A percentile compares a stretch with the other conserved stretches of the same genome.
phyloP scores from a whole-genome alignment of 805 yeast genomes.

The Saturnispora sekii region DNA sequence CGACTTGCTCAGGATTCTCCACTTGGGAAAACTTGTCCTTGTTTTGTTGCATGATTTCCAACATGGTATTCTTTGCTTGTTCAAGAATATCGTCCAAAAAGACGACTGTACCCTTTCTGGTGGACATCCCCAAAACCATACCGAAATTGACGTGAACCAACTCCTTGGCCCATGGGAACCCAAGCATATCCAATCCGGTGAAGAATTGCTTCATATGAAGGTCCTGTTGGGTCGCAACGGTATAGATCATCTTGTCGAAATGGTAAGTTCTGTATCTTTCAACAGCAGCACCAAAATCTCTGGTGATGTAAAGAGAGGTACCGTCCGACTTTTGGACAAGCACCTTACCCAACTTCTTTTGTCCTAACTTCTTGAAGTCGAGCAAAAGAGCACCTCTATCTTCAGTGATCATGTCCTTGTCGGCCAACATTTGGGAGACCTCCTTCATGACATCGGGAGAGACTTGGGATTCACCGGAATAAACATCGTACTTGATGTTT shows the following conservation, averaged over 20 bases:
- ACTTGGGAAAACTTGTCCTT: constrained; percentile 86
- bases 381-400: constrained; percentile 88
- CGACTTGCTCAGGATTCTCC: constrained; percentile 87
- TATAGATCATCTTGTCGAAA: constrained; percentile 94
- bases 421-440: constrained; percentile 53
- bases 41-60: constrained; percentile 90
- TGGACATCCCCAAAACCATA: constrained; percentile 97
- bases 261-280: constrained; percentile 76
- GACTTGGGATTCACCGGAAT: constrained; percentile 96
- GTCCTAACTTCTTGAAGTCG: constrained; percentile 66
- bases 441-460: constrained; percentile 58
- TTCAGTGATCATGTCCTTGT: constrained; percentile 63
- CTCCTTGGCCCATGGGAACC: constrained; percentile 70
- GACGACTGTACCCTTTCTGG: constrained; percentile 98
- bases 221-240: constrained; percentile 94
- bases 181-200: constrained; percentile 87
- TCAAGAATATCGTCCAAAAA: constrained; percentile 89
- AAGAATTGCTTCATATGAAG: constrained; percentile 89
- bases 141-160: constrained; percentile 88
- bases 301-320: constrained; percentile 83
- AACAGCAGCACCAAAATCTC: constrained; percentile 95
- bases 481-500: constrained; percentile 78
- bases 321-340: constrained; percentile 93
- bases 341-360: constrained; percentile 88
- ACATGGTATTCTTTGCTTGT: constrained; percentile 90